A percentile compares a stretch with the other conserved stretches of the same genome.
Conservation (phyloP, 305 asterid genomes). For the Nicotiana rustica region DNA sequence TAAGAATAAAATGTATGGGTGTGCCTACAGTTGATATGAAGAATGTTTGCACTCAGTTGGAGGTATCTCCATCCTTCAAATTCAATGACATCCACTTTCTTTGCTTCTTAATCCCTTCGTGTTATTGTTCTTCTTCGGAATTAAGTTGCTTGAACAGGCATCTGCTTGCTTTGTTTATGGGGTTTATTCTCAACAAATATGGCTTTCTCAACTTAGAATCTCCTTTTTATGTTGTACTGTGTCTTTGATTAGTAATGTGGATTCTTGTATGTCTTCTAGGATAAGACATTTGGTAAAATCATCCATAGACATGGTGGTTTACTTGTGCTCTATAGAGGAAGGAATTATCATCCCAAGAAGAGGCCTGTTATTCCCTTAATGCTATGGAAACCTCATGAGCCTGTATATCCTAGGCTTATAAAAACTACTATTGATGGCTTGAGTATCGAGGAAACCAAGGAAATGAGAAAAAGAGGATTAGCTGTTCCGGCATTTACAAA, state of each 20-base stretch:
- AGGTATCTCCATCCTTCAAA: slow-evolving; percentile 56
- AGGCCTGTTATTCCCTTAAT: slow-evolving; percentile 80
- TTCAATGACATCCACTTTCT: slow-evolving; percentile 8
- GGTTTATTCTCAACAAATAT: slow-evolving; percentile 6
- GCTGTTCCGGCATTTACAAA: slow-evolving; percentile 54
- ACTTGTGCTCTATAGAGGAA: slow-evolving; percentile 84
- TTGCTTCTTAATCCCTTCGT: not conserved
- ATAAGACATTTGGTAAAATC: slow-evolving; percentile 83
- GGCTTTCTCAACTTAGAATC: not conserved
- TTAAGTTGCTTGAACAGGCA: slow-evolving; percentile 21
- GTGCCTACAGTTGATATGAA: slow-evolving; percentile 97
- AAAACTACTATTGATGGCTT: slow-evolving; percentile 78
- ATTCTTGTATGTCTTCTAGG: slow-evolving; percentile 53
- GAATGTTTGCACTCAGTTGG: slow-evolving; percentile 81
- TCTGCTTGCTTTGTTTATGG: not conserved
- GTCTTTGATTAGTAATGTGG: not conserved
- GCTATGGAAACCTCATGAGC: slow-evolving; percentile 98
- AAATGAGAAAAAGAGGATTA: slow-evolving; percentile 72
- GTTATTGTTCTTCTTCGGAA: not conserved
- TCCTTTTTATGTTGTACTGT: not conserved
- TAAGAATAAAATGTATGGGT: slow-evolving; percentile 96
- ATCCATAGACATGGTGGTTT: slow-evolving; percentile 82
- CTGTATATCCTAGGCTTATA: slow-evolving; percentile 85
- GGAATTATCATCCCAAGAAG: slow-evolving; percentile 68
- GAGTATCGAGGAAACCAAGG: slow-evolving; percentile 75